phyloP scores from a whole-genome alignment of 768 basidiomycete genomes.

The Leccinum barrowsii region DNA sequence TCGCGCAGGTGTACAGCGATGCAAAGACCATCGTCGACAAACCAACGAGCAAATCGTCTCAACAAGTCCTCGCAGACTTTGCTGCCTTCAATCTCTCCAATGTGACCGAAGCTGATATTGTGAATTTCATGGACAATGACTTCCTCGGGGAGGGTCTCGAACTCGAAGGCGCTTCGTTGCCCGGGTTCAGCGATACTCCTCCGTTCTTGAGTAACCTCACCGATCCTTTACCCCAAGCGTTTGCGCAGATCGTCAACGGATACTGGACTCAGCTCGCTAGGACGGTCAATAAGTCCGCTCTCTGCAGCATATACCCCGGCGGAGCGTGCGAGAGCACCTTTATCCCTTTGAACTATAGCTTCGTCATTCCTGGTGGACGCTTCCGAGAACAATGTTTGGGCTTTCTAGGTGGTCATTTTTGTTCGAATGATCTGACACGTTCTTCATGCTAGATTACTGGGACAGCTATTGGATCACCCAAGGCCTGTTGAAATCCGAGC shows the following conservation, averaged over 20 bases:
- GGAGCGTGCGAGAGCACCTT: constrained; percentile 74
- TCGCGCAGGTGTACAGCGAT: constrained; percentile 72
- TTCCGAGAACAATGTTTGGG: constrained; percentile 82
- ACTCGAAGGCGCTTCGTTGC: constrained; percentile 57
- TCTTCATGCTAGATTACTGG: constrained; percentile 43
- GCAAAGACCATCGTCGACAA: constrained; percentile 90
- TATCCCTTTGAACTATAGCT: constrained; percentile 88
- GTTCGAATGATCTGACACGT: background rate
- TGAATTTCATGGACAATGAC: constrained; percentile 66
- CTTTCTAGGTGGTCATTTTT: constrained; percentile 5
- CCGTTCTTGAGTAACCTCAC: constrained; percentile 67
- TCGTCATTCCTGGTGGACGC: constrained; percentile 84
- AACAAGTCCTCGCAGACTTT: constrained; percentile 71
- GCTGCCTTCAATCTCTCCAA: constrained; percentile 33
- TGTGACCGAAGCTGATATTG: constrained; percentile 61
- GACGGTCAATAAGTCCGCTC: constrained; percentile 62
- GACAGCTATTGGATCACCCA: constrained; percentile 86
- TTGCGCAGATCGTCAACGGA: constrained; percentile 73
- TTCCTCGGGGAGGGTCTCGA: constrained; percentile 87
- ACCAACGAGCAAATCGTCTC: constrained; percentile 68
- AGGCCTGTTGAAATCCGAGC: constrained; percentile 78
- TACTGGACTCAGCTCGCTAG: constrained; percentile 84
- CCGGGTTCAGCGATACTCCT: constrained; percentile 61
- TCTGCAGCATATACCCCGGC: constrained; percentile 51
- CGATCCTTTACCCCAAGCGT: constrained; percentile 67